Conservation (phyloP, 305 asterid species). For the Nicotiana rustica region DNA sequence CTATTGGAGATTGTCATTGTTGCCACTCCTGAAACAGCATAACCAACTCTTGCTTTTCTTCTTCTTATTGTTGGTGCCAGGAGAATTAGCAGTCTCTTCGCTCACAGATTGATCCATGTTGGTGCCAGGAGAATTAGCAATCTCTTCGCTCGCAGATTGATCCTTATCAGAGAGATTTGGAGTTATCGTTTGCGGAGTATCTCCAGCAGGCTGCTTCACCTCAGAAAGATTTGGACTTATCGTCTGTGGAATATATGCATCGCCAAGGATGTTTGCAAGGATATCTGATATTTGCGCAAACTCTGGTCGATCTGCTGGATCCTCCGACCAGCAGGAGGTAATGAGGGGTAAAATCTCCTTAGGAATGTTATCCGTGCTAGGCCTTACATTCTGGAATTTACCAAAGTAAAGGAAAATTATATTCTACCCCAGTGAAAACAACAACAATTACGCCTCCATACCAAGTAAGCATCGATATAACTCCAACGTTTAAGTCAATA, state of each 20-base stretch:
- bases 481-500: not conserved
- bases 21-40: constrained; percentile 35
- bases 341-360: constrained; percentile 49
- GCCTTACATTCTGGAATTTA: constrained; percentile 58
- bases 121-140: constrained; percentile 39
- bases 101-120: not conserved
- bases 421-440: not conserved
- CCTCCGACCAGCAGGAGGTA: constrained; percentile 61
- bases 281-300: constrained; percentile 50
- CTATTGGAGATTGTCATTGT: not conserved
- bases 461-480: not conserved
- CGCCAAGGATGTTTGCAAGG: constrained; percentile 44
- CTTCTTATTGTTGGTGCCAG: constrained; percentile 33
- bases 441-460: not conserved
- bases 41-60: not conserved
- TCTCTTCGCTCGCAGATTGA: constrained; percentile 24
- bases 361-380: constrained; percentile 57
- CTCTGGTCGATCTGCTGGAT: constrained; percentile 62
- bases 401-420: not conserved
- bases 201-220: constrained; percentile 34
- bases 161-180: constrained; percentile 25
- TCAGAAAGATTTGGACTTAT: constrained; percentile 18
- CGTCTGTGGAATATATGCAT: constrained; percentile 33
- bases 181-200: constrained; percentile 30
- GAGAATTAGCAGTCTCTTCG: constrained; percentile 39